Evolutionary conservation across 352 stramenopile species (phyloP).

Genomic region (Globisporangium heterothallicum): DNA sequence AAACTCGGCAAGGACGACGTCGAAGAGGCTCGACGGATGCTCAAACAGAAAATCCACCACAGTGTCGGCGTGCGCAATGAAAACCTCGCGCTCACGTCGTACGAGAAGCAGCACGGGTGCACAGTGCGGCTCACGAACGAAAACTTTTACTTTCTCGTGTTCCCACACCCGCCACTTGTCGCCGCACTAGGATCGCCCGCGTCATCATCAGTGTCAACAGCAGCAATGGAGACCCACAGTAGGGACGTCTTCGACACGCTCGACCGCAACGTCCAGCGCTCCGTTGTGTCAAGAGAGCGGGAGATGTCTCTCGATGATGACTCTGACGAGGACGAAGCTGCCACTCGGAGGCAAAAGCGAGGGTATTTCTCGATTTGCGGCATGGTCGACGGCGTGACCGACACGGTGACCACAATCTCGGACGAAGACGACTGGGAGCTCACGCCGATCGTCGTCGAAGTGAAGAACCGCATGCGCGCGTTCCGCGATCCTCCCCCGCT

Average conservation of each 20-base stretch:
- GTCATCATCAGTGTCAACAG: not conserved
- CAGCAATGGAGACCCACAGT: not conserved
- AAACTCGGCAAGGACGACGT: slow-evolving; percentile 37
- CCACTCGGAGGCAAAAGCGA: not conserved
- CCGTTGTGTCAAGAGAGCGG: not conserved
- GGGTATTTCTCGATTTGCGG: slow-evolving; percentile 70
- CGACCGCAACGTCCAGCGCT: slow-evolving; percentile 17
- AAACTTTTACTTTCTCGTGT: slow-evolving; percentile 61
- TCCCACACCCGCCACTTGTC: slow-evolving; percentile 19
- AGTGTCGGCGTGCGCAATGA: slow-evolving; percentile 72
- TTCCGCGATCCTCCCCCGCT: slow-evolving; percentile 57
- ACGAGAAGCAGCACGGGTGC: slow-evolving; percentile 54
- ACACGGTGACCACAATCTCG: slow-evolving; percentile 46
- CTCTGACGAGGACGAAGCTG: slow-evolving; percentile 1
- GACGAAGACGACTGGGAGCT: slow-evolving; percentile 57
- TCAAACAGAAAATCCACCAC: slow-evolving; percentile 55
- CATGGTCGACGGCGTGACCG: slow-evolving; percentile 74
- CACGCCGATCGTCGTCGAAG: slow-evolving; percentile 58
- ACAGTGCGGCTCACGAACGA: slow-evolving; percentile 61
- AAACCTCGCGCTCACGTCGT: slow-evolving; percentile 49
- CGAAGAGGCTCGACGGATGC: slow-evolving; percentile 27
- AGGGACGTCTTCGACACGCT: slow-evolving; percentile 24
- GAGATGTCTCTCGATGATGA: not conserved
- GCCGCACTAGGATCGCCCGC: not conserved
- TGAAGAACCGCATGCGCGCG: slow-evolving; percentile 69